Percentiles rank a stretch among this genome's conserved stretches.
phyloP scores from a whole-genome alignment of 345 rosid genomes.

The Gossypium mustelinum region DNA sequence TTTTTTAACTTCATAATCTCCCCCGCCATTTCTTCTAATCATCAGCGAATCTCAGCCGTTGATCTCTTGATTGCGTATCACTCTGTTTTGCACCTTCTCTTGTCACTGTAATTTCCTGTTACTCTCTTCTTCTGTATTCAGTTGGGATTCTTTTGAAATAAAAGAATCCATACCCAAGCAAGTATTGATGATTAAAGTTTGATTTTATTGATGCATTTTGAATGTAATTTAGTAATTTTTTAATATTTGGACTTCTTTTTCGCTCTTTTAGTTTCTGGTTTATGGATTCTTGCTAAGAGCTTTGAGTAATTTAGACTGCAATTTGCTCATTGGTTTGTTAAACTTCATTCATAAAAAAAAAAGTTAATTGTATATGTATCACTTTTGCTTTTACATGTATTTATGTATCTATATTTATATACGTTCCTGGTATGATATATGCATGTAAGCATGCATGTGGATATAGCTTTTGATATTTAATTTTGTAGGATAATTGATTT shows the following conservation, averaged over 20 bases:
- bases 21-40: too few species aligned
- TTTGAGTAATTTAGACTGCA: neutral
- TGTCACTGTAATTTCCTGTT: neutral
- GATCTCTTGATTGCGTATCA: too few species aligned
- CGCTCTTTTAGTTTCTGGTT: neutral
- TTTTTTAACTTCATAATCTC: too few species aligned
- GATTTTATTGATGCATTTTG: neutral
- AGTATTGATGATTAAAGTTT: neutral
- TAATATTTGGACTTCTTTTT: neutral
- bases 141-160: neutral
- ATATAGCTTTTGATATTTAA: neutral
- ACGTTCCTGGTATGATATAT: neutral
- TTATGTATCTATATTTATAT: too few species aligned
- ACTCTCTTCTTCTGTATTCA: neutral
- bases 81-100: neutral
- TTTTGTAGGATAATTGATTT: neutral
- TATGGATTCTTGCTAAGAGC: neutral
- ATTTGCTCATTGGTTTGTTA: neutral
- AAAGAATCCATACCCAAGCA: neutral
- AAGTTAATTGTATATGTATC: neutral
- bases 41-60: too few species aligned
- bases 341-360: neutral
- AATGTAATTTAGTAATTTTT: neutral
- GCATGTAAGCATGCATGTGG: neutral
- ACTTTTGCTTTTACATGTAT: neutral